Percentiles rank a stretch among this genome's conserved stretches.
These are phyloP conservation scores for Betula pendula DNA, from an alignment of 306 rosid species.

Conservation along the genomic window DNA sequence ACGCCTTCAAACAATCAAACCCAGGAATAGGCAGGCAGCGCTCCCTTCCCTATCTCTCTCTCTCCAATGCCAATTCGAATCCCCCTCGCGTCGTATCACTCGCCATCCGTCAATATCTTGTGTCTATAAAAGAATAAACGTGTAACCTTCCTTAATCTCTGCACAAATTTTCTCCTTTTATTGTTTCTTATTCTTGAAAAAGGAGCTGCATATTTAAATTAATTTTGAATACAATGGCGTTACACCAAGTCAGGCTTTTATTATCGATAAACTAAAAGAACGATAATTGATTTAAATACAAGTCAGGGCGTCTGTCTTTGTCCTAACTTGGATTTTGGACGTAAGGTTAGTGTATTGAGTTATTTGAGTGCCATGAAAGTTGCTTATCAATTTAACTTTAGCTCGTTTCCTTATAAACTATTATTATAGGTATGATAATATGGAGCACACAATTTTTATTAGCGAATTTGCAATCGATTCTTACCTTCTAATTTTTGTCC, in stretches of 20 bases:
- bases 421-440: no score
- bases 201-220: no score
- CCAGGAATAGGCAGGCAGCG: neutral
- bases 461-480: no score
- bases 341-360: no score
- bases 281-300: no score
- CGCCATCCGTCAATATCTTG: neutral
- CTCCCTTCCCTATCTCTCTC: neutral
- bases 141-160: neutral
- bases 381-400: neutral
- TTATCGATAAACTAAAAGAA: neutral
- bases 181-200: neutral
- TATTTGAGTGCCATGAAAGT: neutral
- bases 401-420: no score
- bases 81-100: neutral
- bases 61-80: neutral
- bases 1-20: neutral
- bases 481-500: no score
- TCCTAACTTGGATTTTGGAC: no score
- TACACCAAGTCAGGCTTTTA: neutral
- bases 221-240: neutral
- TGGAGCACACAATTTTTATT: no score
- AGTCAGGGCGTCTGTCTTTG: no score
- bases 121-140: neutral
- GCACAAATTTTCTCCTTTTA: neutral